Evolutionary conservation across 73 alveolate species (phyloP).

Genomic region (Paramecium caudatum): DNA sequence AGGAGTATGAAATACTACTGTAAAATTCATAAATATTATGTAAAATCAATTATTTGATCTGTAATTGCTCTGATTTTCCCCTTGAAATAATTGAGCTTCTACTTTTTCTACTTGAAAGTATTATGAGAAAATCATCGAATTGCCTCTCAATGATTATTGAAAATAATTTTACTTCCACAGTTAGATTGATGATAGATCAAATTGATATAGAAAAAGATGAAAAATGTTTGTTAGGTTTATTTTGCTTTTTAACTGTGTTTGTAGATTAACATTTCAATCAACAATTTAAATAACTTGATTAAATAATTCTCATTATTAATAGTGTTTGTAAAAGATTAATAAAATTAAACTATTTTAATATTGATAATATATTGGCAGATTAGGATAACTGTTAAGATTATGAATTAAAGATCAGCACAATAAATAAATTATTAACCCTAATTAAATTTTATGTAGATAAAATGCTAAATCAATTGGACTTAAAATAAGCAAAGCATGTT

Average conservation of each 20-base stretch:
- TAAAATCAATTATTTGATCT: not conserved
- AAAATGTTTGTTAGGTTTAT: conserved; percentile 2
- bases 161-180: too few species aligned
- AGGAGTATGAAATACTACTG: not conserved
- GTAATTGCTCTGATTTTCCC: not conserved
- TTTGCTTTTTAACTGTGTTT: conserved; percentile 6
- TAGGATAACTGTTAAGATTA: not conserved
- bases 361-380: not conserved
- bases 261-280: not conserved
- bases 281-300: not conserved
- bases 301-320: not conserved
- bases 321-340: not conserved
- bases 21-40: not conserved
- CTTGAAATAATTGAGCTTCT: not conserved
- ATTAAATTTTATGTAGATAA: conserved; percentile 1
- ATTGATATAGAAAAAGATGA: too few species aligned
- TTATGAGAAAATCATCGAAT: conserved; percentile 13
- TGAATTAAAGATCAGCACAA: not conserved
- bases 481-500: not conserved
- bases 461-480: not conserved
- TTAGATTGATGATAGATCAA: too few species aligned
- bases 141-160: too few species aligned
- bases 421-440: not conserved
- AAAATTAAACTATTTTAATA: not conserved
- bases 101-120: not conserved